Conservation (phyloP, 768 basidiomycete genomes). For the Termitomyces sp. region DNA sequence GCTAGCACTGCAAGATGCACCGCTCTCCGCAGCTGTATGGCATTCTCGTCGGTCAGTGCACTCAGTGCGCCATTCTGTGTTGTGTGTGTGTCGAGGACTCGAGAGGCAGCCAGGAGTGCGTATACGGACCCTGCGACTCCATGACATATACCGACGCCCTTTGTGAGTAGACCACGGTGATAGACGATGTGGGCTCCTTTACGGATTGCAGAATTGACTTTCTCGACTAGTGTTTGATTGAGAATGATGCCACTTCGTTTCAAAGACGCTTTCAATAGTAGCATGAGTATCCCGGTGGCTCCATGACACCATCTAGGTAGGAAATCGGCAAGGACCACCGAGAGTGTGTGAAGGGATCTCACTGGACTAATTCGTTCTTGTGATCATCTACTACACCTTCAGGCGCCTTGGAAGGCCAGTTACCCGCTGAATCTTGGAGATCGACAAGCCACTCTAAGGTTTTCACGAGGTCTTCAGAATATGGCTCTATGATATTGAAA, state of each 20-base stretch:
- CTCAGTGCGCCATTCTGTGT: not conserved
- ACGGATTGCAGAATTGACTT: conserved; percentile 27
- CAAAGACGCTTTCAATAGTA: conserved; percentile 39
- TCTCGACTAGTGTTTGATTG: conserved; percentile 18
- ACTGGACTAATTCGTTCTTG: conserved; percentile 45
- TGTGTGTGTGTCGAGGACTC: conserved; percentile 29
- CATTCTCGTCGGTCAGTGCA: not conserved
- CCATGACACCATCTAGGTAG: conserved; percentile 55
- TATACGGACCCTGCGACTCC: conserved; percentile 52
- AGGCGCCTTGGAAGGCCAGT: conserved; percentile 47
- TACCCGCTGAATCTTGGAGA: conserved; percentile 41
- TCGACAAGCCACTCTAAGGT: conserved; percentile 45
- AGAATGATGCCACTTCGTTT: conserved; percentile 17
- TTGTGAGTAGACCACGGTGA: conserved; percentile 42
- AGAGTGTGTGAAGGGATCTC: conserved; percentile 11
- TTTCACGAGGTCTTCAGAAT: conserved; percentile 34
- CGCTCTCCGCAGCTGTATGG: conserved; percentile 23
- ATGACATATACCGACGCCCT: conserved; percentile 59
- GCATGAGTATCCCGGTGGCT: conserved; percentile 44
- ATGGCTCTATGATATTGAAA: conserved; percentile 24
- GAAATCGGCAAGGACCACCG: not conserved
- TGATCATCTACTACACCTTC: conserved; percentile 1
- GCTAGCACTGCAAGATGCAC: conserved; percentile 45
- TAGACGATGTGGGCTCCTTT: conserved; percentile 42
- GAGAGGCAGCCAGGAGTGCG: conserved; percentile 44